Evolutionary conservation across 2,329 filamentous ascomycete genomes (phyloP).

Genomic region (Torrubiella hemipterigena): DNA sequence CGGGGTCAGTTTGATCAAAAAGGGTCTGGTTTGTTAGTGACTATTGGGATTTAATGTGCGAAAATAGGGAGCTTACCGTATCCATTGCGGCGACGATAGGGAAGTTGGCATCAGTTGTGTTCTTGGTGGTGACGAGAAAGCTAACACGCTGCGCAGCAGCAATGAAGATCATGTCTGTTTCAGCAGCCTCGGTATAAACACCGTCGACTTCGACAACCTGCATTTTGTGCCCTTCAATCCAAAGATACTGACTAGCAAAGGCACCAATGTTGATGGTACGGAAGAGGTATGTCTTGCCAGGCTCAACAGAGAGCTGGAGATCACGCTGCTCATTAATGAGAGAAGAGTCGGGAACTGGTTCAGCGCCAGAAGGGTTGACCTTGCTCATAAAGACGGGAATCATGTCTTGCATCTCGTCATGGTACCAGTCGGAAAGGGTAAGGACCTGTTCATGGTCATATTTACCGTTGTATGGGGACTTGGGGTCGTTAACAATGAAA

Average conservation of each 20-base stretch:
- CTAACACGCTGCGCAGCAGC: slow-evolving; percentile 55
- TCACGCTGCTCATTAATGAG: slow-evolving; percentile 62
- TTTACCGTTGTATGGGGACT: slow-evolving; percentile 41
- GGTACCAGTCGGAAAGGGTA: slow-evolving; percentile 62
- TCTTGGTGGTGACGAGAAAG: slow-evolving; percentile 51
- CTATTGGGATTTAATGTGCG: too few species aligned
- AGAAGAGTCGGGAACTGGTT: slow-evolving; percentile 56
- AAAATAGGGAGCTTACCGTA: slow-evolving; percentile 31
- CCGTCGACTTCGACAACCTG: slow-evolving; percentile 64
- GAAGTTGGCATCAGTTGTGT: slow-evolving; percentile 50
- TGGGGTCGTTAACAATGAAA: slow-evolving; percentile 51
- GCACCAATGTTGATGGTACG: slow-evolving; percentile 63
- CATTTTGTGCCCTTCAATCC: slow-evolving; percentile 57
- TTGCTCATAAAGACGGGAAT: slow-evolving; percentile 38
- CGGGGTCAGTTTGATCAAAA: slow-evolving; percentile 56
- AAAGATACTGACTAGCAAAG: slow-evolving; percentile 55
- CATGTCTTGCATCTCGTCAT: slow-evolving; percentile 39
- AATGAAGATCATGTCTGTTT: slow-evolving; percentile 53
- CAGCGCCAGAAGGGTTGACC: slow-evolving; percentile 42
- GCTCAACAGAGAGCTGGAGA: slow-evolving; percentile 44
- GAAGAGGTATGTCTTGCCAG: slow-evolving; percentile 61
- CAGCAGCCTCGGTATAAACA: slow-evolving; percentile 49
- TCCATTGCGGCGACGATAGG: slow-evolving; percentile 62
- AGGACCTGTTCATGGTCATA: slow-evolving; percentile 54
- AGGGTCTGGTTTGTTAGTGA: slow-evolving; percentile 35